Percentiles rank a stretch among this genome's conserved stretches.
These are phyloP conservation scores for Jamesozyma hellenica DNA, from an alignment of 805 yeast species.

Conservation along the genomic window DNA sequence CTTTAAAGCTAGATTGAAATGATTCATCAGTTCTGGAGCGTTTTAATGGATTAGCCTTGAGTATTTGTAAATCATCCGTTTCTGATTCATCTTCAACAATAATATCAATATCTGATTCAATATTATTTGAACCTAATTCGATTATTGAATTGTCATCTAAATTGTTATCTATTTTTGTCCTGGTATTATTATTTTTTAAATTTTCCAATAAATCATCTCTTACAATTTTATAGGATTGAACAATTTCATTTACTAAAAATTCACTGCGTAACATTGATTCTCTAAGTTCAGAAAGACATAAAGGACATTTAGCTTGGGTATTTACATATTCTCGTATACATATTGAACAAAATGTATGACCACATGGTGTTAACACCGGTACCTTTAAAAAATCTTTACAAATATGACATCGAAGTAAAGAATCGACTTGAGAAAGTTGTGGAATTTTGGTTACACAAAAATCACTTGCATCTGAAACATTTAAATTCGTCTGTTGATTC, in stretches of 20 bases:
- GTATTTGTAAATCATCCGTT: slow-evolving; percentile 25
- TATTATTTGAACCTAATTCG: slow-evolving; percentile 25
- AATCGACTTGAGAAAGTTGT: slow-evolving; percentile 49
- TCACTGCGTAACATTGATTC: slow-evolving; percentile 63
- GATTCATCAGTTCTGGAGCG: slow-evolving; percentile 1
- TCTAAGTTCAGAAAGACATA: slow-evolving; percentile 60
- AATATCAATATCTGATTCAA: slow-evolving; percentile 9
- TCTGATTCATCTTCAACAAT: slow-evolving; percentile 14
- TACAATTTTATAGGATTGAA: slow-evolving; percentile 39
- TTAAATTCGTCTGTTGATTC: slow-evolving; percentile 15
- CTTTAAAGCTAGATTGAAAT: background rate
- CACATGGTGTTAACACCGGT: slow-evolving; percentile 77
- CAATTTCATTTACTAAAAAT: slow-evolving; percentile 61
- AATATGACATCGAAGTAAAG: slow-evolving; percentile 70
- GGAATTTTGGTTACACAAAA: slow-evolving; percentile 52
- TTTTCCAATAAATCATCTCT: slow-evolving; percentile 19
- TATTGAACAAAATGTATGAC: slow-evolving; percentile 80
- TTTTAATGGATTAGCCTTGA: slow-evolving; percentile 14
- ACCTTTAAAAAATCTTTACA: slow-evolving; percentile 75
- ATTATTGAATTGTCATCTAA: slow-evolving; percentile 15
- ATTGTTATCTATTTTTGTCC: background rate
- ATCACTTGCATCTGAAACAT: slow-evolving; percentile 57
- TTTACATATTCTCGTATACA: slow-evolving; percentile 69
- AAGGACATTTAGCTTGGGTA: slow-evolving; percentile 58
- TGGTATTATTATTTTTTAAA: slow-evolving; percentile 1